These are phyloP conservation scores for Vaccinium darrowii DNA, from an alignment of 148 eudicot species.

Conservation along the genomic window DNA sequence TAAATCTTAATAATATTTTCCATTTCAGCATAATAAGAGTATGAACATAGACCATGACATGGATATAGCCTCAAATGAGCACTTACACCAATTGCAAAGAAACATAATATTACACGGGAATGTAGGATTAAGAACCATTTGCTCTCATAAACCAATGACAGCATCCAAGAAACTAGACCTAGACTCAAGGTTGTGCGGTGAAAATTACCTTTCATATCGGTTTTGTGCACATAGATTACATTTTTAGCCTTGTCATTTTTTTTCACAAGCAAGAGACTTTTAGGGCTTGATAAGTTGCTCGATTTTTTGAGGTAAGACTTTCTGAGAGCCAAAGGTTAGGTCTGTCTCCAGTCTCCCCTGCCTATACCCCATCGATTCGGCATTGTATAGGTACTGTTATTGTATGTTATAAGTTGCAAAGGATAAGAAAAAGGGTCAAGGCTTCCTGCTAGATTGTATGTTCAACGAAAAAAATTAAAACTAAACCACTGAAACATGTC, in stretches of 20 bases:
- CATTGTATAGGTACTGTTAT: too few species aligned
- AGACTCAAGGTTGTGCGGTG: neutral
- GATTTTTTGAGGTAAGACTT: too few species aligned
- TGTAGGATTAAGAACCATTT: neutral
- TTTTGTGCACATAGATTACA: neutral
- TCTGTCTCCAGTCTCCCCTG: neutral
- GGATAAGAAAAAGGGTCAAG: neutral
- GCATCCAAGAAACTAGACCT: conserved; percentile 11
- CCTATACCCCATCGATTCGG: neutral
- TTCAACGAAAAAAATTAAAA: neutral
- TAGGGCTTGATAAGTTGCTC: neutral
- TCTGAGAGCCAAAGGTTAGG: too few species aligned
- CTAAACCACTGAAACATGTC: neutral
- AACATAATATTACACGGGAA: neutral
- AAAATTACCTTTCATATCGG: neutral
- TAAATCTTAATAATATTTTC: neutral
- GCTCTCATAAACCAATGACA: neutral
- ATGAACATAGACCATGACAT: neutral
- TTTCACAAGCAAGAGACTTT: neutral
- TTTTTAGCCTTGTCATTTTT: neutral
- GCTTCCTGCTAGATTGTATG: neutral
- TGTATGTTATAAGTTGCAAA: neutral
- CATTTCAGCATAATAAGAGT: neutral
- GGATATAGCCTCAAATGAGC: neutral
- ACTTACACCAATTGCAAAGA: neutral